Percentiles rank a stretch among this genome's conserved stretches.
These are phyloP conservation scores for Phytophthora meadii DNA, from an alignment of 352 stramenopile genomes.

Conservation along the genomic window DNA sequence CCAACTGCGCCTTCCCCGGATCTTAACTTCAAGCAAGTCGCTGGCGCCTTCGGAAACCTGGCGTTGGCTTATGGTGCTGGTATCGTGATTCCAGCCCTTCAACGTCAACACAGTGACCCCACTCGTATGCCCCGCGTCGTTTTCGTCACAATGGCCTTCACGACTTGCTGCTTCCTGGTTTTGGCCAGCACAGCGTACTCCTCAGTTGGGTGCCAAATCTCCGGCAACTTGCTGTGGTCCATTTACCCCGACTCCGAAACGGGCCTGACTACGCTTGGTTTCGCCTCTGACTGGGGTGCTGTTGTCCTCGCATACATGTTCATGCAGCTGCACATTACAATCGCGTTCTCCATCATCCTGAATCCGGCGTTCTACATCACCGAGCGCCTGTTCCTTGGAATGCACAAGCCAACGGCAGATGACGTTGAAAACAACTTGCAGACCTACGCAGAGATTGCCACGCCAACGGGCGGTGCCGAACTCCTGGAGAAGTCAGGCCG, in stretches of 20 bases:
- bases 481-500: slow-evolving; percentile 18
- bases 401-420: slow-evolving; percentile 17
- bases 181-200: slow-evolving; percentile 45
- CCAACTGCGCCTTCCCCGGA: slow-evolving; percentile 28
- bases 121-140: slow-evolving; percentile 22
- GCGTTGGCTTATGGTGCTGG: slow-evolving; percentile 43
- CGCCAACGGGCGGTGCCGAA: slow-evolving; percentile 10
- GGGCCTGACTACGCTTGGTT: slow-evolving; percentile 17
- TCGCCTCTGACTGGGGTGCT: slow-evolving; percentile 19
- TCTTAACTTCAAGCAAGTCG: slow-evolving; percentile 41
- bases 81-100: slow-evolving; percentile 17
- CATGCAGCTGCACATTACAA: slow-evolving; percentile 26
- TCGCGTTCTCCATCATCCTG: slow-evolving; percentile 26
- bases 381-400: slow-evolving; percentile 23
- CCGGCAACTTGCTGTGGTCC: slow-evolving; percentile 21
- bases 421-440: slow-evolving; percentile 25
- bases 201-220: slow-evolving; percentile 36
- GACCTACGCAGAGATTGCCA: slow-evolving; percentile 18
- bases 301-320: slow-evolving; percentile 25
- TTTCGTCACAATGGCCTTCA: slow-evolving; percentile 52
- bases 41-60: slow-evolving; percentile 41
- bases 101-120: slow-evolving; percentile 23
- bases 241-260: slow-evolving; percentile 21
- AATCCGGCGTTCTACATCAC: slow-evolving; percentile 27
- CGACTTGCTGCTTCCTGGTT: slow-evolving; percentile 41